A percentile compares a stretch with the other conserved stretches of the same genome.
Conservation (phyloP, 2,329 filamentous ascomycete species). For the Xylariaceae sp. region DNA sequence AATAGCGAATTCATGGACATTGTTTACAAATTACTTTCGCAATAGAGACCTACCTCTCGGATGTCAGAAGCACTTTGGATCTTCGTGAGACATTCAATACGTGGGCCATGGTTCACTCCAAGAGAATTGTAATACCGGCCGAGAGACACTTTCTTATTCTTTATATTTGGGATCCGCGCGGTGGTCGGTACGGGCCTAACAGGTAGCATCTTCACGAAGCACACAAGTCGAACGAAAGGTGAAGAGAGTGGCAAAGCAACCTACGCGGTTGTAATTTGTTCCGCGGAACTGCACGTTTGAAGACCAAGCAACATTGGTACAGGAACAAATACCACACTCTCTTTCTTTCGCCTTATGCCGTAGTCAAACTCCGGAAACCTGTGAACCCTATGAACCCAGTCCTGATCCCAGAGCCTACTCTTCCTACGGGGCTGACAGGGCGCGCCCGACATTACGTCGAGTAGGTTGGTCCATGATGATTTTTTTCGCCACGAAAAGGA, state of each 20-base stretch:
- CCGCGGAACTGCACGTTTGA: constrained; percentile 13
- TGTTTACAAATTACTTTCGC: too few relatives aligned
- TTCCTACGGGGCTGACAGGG: constrained; percentile 6
- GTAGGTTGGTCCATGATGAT: constrained; percentile 17
- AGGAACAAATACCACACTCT: constrained; percentile 13
- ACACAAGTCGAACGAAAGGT: background rate
- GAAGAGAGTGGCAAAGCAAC: constrained; percentile 7
- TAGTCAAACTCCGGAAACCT: constrained; percentile 22
- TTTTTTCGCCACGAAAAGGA: constrained; percentile 13
- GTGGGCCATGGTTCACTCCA: too few relatives aligned
- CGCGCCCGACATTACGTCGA: constrained; percentile 10
- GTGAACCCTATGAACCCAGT: constrained; percentile 18
- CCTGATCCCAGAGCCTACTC: constrained; percentile 17
- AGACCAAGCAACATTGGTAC: constrained; percentile 8
- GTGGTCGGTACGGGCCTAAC: background rate
- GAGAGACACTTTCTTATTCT: background rate
- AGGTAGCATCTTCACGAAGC: background rate
- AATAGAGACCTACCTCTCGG: too few relatives aligned
- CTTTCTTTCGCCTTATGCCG: constrained; percentile 17
- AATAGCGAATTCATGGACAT: too few relatives aligned
- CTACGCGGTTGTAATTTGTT: constrained; percentile 13
- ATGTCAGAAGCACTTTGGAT: too few relatives aligned
- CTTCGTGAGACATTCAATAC: too few relatives aligned
- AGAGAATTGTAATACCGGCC: background rate
- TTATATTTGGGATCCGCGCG: background rate